A percentile compares a stretch with the other conserved stretches of the same genome.
Conservation (phyloP, 805 yeast genomes). For the Monosporozyma aquatica region DNA sequence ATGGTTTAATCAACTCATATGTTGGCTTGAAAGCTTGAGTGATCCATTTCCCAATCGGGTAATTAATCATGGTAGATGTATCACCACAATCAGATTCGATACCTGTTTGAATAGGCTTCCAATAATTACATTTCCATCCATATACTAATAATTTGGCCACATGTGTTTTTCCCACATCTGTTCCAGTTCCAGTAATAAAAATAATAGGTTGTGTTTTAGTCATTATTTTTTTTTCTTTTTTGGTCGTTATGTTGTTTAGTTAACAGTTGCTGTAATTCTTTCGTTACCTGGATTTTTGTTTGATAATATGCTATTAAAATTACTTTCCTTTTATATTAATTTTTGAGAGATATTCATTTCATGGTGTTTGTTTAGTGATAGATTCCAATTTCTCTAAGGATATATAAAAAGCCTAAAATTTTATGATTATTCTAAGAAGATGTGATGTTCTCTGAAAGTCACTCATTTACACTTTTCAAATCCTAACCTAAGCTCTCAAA, state of each 20-base stretch:
- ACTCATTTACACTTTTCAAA: background rate
- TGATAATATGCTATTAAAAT: too few relatives aligned
- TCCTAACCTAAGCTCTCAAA: background rate
- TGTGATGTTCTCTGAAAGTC: too few relatives aligned
- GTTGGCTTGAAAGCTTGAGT: slow-evolving; percentile 13
- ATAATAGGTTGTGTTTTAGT: slow-evolving; percentile 11
- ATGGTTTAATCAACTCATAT: slow-evolving; percentile 17
- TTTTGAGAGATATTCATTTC: too few relatives aligned
- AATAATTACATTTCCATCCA: slow-evolving; percentile 24
- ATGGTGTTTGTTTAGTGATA: too few relatives aligned
- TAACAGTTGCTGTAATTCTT: background rate
- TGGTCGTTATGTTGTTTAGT: background rate
- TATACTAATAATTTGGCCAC: slow-evolving; percentile 20
- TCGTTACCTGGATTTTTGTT: background rate
- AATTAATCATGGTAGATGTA: slow-evolving; percentile 12
- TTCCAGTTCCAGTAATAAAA: slow-evolving; percentile 30
- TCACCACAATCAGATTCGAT: slow-evolving; percentile 24
- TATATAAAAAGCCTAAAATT: too few relatives aligned
- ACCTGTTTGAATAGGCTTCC: slow-evolving; percentile 30
- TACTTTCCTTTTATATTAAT: too few relatives aligned
- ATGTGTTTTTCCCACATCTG: slow-evolving; percentile 30
- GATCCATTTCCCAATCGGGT: slow-evolving; percentile 6
- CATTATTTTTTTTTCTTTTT: too few relatives aligned
- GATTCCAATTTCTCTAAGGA: too few relatives aligned
- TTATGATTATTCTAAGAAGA: too few relatives aligned